Percentiles rank a stretch among this genome's conserved stretches.
Conservation (phyloP, 345 rosid genomes). For the Syzygium aromaticum region DNA sequence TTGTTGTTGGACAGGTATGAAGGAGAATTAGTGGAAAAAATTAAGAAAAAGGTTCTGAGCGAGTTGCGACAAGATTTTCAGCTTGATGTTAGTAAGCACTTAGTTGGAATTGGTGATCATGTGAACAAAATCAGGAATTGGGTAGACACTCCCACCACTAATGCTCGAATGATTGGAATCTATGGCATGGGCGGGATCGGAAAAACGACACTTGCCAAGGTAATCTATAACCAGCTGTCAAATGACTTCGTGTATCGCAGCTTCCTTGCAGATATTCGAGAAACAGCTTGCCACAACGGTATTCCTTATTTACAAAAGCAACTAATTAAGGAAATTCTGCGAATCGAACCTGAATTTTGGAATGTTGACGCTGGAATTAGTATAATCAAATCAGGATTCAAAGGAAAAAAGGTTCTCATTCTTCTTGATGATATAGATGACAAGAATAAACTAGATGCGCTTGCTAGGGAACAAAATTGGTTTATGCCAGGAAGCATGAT, state of each 20-base stretch:
- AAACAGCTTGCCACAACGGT: fast-evolving
- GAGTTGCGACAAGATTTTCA: too few species aligned
- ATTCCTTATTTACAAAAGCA: not conserved
- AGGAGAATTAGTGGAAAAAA: too few species aligned
- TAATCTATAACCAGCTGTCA: too few species aligned
- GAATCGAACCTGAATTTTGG: fast-evolving
- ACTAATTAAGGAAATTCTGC: too few species aligned
- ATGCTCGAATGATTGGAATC: not conserved
- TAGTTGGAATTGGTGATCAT: not conserved
- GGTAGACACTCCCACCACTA: not conserved
- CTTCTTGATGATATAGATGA: not conserved
- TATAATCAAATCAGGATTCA: too few species aligned
- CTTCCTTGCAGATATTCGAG: not conserved
- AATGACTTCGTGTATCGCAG: not conserved
- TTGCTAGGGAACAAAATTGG: not conserved
- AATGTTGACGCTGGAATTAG: not conserved
- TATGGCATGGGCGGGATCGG: not conserved
- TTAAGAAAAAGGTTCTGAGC: too few species aligned
- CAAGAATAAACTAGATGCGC: not conserved
- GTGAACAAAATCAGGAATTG: not conserved
- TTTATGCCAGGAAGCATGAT: not conserved
- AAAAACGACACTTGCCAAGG: not conserved
- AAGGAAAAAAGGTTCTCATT: not conserved
- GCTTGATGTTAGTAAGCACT: too few species aligned
- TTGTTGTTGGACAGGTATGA: too few species aligned